These are phyloP conservation scores for Alternaria burnsii DNA, from an alignment of 2,329 filamentous ascomycete species.

Conservation along the genomic window DNA sequence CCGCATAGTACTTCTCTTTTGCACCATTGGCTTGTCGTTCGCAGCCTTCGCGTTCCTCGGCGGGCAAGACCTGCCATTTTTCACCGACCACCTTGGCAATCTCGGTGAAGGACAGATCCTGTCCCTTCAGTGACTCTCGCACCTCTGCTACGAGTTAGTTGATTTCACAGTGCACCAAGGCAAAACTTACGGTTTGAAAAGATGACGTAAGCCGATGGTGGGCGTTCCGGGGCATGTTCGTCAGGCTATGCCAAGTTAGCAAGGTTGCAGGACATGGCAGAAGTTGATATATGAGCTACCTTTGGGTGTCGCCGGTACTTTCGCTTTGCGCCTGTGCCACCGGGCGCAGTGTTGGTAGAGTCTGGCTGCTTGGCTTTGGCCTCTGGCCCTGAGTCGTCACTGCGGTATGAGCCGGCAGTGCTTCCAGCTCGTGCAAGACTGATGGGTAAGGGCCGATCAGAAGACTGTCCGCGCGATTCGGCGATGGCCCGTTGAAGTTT, in stretches of 20 bases:
- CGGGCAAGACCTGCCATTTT: constrained; percentile 77
- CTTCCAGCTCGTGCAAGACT: constrained; percentile 58
- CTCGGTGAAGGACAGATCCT: constrained; percentile 81
- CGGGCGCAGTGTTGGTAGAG: constrained; percentile 47
- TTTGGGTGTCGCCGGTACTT: constrained; percentile 83
- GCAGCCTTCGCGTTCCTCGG: constrained; percentile 73
- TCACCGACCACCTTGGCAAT: constrained; percentile 85
- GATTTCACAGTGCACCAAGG: not conserved
- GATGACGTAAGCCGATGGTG: constrained; percentile 83
- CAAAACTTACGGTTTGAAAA: constrained; percentile 78
- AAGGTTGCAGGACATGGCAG: not conserved
- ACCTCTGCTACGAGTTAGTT: constrained; percentile 64
- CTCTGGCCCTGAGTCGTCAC: constrained; percentile 62
- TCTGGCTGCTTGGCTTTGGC: constrained; percentile 55
- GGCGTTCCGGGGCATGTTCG: constrained; percentile 79
- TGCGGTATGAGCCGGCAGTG: constrained; percentile 64
- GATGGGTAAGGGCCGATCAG: constrained; percentile 48
- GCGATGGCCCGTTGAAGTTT: constrained; percentile 86
- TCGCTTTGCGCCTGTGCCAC: constrained; percentile 62
- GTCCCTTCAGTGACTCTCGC: constrained; percentile 78
- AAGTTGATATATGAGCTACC: constrained; percentile 53
- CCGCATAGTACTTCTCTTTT: constrained; percentile 80
- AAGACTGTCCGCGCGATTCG: constrained; percentile 68
- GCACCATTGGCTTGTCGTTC: constrained; percentile 75
- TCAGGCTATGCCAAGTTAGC: constrained; percentile 65